These are phyloP conservation scores for Zymoseptoria pseudotritici DNA, from an alignment of 2,329 filamentous ascomycete genomes.

Conservation along the genomic window DNA sequence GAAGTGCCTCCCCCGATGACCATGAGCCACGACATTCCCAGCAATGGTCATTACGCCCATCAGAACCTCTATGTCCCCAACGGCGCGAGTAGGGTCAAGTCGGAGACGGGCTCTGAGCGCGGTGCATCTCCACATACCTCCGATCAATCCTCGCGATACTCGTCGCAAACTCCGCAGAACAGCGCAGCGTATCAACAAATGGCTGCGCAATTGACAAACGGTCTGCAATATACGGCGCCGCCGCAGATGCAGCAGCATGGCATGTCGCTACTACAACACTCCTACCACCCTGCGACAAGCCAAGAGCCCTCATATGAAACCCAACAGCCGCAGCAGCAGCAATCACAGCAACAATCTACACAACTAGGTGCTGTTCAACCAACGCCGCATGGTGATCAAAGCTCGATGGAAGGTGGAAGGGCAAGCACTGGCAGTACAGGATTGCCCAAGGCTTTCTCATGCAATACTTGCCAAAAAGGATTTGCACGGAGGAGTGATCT, in stretches of 20 bases:
- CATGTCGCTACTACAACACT: slow-evolving; percentile 49
- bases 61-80: slow-evolving; percentile 43
- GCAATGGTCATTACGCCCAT: slow-evolving; percentile 27
- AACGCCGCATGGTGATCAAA: slow-evolving; percentile 29
- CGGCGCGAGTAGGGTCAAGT: slow-evolving; percentile 46
- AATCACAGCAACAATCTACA: slow-evolving; percentile 32
- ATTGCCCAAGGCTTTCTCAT: slow-evolving; percentile 72
- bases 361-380: slow-evolving; percentile 28
- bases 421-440: slow-evolving; percentile 39
- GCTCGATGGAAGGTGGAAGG: slow-evolving; percentile 29
- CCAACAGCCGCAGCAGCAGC: slow-evolving; percentile 34
- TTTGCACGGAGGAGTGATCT: slow-evolving; percentile 93
- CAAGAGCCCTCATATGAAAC: slow-evolving; percentile 39
- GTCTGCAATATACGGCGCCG: slow-evolving; percentile 48
- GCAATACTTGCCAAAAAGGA: slow-evolving; percentile 80
- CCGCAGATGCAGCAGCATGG: slow-evolving; percentile 31
- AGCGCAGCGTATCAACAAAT: slow-evolving; percentile 42
- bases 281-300: slow-evolving; percentile 44
- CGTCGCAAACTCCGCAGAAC: slow-evolving; percentile 49
- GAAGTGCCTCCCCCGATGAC: slow-evolving; percentile 29
- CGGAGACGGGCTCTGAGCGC: slow-evolving; percentile 50
- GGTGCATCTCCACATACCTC: slow-evolving; percentile 49
- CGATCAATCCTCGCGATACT: slow-evolving; percentile 50
- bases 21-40: slow-evolving; percentile 26
- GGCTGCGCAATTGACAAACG: slow-evolving; percentile 43